A percentile compares a stretch with the other conserved stretches of the same genome.
Conservation (phyloP, 306 rosid species). For the Prunus armeniaca region DNA sequence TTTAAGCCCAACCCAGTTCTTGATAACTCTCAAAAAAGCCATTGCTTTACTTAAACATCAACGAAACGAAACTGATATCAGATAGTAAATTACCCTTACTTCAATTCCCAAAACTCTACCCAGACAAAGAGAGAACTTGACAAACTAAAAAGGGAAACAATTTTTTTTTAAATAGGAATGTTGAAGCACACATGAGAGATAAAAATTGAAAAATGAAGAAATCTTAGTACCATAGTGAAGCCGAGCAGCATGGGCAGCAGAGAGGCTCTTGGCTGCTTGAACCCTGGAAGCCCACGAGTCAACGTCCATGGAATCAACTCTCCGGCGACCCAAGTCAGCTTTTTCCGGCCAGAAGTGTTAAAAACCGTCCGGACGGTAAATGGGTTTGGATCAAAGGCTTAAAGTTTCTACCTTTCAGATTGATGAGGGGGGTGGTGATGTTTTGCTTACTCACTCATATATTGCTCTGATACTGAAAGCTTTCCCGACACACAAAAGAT, state of each 20-base stretch:
- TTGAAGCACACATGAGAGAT: conserved; percentile 10
- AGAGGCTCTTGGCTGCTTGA: conserved; percentile 50
- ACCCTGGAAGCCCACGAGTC: conserved; percentile 63
- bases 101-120: background rate
- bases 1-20: background rate
- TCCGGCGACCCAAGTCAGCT: conserved; percentile 12
- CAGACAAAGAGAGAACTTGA: background rate
- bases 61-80: background rate
- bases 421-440: conserved; percentile 25
- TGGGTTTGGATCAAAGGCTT: conserved; percentile 17
- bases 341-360: conserved; percentile 14
- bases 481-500: conserved; percentile 53
- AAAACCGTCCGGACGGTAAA: background rate
- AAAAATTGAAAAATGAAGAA: background rate
- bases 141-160: background rate
- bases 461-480: conserved; percentile 40
- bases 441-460: conserved; percentile 25
- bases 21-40: background rate
- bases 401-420: background rate
- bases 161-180: conserved; percentile 1
- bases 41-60: background rate
- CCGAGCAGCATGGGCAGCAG: conserved; percentile 59
- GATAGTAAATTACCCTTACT: background rate
- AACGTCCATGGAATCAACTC: conserved; percentile 55
- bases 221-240: conserved; percentile 63